These are phyloP conservation scores for Neofusicoccum kwambonambiense DNA, from an alignment of 2,329 filamentous ascomycete species.

Conservation along the genomic window DNA sequence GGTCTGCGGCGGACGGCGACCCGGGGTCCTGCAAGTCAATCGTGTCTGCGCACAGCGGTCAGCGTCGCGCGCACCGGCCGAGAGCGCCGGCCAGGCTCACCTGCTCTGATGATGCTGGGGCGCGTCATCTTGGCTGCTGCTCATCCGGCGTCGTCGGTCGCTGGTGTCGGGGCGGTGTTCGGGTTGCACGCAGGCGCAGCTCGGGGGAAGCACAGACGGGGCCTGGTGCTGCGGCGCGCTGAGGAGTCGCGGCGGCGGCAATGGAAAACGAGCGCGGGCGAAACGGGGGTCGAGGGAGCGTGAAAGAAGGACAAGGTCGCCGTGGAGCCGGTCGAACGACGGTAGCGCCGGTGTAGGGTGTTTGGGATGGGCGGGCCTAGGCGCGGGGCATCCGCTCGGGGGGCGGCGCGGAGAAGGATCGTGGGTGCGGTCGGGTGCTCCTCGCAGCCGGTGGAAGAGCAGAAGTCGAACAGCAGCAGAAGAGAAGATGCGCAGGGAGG, in stretches of 20 bases:
- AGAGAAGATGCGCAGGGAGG: neutral
- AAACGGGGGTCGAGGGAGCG: neutral
- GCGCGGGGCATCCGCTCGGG: neutral
- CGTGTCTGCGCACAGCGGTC: slow-evolving; percentile 64
- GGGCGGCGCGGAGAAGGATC: slow-evolving; percentile 6
- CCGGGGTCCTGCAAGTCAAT: slow-evolving; percentile 88
- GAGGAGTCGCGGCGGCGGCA: neutral
- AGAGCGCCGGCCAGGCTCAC: slow-evolving; percentile 35
- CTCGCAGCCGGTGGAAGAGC: slow-evolving; percentile 16
- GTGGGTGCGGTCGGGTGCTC: neutral
- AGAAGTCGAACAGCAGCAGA: neutral
- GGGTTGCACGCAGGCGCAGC: slow-evolving; percentile 14
- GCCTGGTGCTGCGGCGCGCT: neutral
- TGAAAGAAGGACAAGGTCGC: slow-evolving; percentile 1
- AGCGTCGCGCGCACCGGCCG: slow-evolving; percentile 21
- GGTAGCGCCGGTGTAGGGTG: neutral
- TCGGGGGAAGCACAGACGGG: slow-evolving; percentile 1
- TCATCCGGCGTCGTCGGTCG: slow-evolving; percentile 11
- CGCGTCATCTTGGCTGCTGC: slow-evolving; percentile 46
- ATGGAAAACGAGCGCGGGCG: neutral
- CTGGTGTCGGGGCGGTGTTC: neutral
- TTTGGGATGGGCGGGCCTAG: neutral
- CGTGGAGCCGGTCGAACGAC: slow-evolving; percentile 1
- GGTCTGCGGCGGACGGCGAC: slow-evolving; percentile 80
- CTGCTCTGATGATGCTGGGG: slow-evolving; percentile 57